A percentile compares a stretch with the other conserved stretches of the same genome.
phyloP scores from a whole-genome alignment of 1,284 basidiomycete genomes.

The Ceratobasidium sp. region DNA sequence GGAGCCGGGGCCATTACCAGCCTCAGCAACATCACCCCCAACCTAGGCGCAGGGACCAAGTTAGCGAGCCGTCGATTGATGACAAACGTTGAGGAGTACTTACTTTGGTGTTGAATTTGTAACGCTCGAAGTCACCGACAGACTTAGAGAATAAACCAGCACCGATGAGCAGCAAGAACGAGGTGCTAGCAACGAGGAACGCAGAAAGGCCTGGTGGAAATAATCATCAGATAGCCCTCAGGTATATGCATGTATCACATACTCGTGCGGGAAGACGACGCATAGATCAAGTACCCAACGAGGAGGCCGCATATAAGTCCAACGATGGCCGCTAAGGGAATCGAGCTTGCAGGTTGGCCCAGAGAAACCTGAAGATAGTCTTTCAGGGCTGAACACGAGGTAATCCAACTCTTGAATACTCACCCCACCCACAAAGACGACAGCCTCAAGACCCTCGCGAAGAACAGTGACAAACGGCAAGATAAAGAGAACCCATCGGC shows the following conservation, averaged over 20 bases:
- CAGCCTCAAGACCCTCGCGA: conserved; percentile 91
- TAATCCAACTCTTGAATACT: conserved; percentile 46
- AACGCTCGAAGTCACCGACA: conserved; percentile 73
- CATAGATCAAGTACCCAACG: conserved; percentile 76
- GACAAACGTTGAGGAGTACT: conserved; percentile 41
- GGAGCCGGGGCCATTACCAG: conserved; percentile 83
- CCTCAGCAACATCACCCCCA: conserved; percentile 80
- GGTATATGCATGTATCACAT: conserved; percentile 49
- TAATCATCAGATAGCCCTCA: too few species aligned
- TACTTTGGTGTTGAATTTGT: conserved; percentile 70
- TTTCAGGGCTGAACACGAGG: neutral
- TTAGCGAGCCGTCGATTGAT: neutral
- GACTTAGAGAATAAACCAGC: conserved; percentile 86
- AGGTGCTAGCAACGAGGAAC: conserved; percentile 90
- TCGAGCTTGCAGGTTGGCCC: conserved; percentile 79
- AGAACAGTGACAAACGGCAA: conserved; percentile 90
- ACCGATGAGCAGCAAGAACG: conserved; percentile 89
- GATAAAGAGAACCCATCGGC: conserved; percentile 87
- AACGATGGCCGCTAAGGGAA: conserved; percentile 88
- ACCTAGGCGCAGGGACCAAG: conserved; percentile 57
- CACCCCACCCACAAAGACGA: conserved; percentile 91
- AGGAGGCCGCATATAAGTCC: conserved; percentile 80
- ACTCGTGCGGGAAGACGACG: conserved; percentile 71
- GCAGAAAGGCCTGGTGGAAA: conserved; percentile 62
- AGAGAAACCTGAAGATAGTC: conserved; percentile 68